Evolutionary conservation across 139 green algal genomes (phyloP), one percentile per base, ranked within the genome.

Genomic region (Yamagishiella unicocca): DNA sequence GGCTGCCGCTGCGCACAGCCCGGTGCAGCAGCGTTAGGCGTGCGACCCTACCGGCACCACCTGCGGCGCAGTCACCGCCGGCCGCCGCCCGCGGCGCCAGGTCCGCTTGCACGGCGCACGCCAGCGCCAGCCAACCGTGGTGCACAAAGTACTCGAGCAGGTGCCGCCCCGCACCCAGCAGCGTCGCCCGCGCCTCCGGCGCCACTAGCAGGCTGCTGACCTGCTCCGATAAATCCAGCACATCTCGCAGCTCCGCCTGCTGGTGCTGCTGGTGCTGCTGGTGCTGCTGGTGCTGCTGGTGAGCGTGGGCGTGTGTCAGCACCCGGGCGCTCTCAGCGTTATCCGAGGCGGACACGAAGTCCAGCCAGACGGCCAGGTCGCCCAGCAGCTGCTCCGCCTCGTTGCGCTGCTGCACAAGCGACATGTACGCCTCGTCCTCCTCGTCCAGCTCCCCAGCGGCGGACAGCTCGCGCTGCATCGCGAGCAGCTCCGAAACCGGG

Each of bases 311-410:
- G n/a, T n/a, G n/a, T n/a, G n/a, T n/a, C n/a, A n/a, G n/a, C n/a
- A n/a, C n/a, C n/a, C n/a, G n/a, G n/a, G n/a, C n/a, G n/a, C n/a
- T n/a, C n/a, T n/a, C n/a, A n/a, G n/a, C n/a, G n/a, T n/a, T n/a
- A n/a, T n/a, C n/a, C n/a, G n/a, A n/a, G n/a, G n/a, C n/a, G n/a
- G 77, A 55, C 33, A 24, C 55, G 37, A 84, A 73, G 77, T 84
- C 77, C 29, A 84, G 77, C 55, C 55, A 84, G 7, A 40, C 37
- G 25, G 22, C 40, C 38, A 84, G 77, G 54, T 84, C 77, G 24
- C 14, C 24, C 22, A 84, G 77, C 77, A 84, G 54, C 77, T 74
- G n/a, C 38, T 74, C 35, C 50, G n/a, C 12, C 38, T 84, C 77
- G 25, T 58, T 10, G 19, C 58, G 54, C 37, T 73, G 55, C 38